Base-by-base conservation (phyloP, 2,329 filamentous ascomycete genomes). In the Colletotrichum lindemuthianum region DNA sequence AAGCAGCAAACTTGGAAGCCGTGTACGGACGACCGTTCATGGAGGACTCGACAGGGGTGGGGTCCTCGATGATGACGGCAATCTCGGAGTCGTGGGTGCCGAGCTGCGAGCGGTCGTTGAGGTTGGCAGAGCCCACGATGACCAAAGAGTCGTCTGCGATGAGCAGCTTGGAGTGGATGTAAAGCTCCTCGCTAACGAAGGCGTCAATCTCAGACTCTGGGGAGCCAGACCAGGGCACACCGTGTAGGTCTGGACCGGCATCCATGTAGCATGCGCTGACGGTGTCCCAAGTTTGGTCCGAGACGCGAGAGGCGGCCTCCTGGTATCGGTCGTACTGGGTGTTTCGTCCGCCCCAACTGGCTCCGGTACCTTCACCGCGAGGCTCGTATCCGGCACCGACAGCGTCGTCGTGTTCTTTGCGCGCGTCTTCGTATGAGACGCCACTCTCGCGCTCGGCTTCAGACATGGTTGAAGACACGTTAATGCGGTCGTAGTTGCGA, bases 41-140 rank as follows among this genome's bases (percentile, higher is more conserved):
- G 65, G 77, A 79, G 15, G 88, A 90, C 12, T 91, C 86, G 13
- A 97, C 81, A 1, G 88, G 81, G 1, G 89, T 86, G 2, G 88
- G 86, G 73, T 96, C 93, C 74, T 96, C 90, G 72, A 97, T 92
- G 61, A 96, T 85, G 68, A 96, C 91, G n/a, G 93, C 92, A 59
- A 97, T 92, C 75, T 97, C 93, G 1, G 89, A 92, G 78, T 97
- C 93, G 77, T 96, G 93, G 63, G 87, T 85, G 40, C 92, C 93
- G 4, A 96, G 86, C 79, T 97, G 92, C 3, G 90, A 94, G 63
- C 84, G 81, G 71, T 86, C 83, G 72, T 88, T 86, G 61, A 86
- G 76, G 71, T 85, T 85, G 68, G 82, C 84, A 11, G 78, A 92
- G 67, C 93, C 93, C 74, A 91, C 94, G 69, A 97, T 94, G 61